Evolutionary conservation across 345 rosid species (phyloP), one percentile per base, ranked within the genome.

Genomic region (Anastatica hierochuntica): DNA sequence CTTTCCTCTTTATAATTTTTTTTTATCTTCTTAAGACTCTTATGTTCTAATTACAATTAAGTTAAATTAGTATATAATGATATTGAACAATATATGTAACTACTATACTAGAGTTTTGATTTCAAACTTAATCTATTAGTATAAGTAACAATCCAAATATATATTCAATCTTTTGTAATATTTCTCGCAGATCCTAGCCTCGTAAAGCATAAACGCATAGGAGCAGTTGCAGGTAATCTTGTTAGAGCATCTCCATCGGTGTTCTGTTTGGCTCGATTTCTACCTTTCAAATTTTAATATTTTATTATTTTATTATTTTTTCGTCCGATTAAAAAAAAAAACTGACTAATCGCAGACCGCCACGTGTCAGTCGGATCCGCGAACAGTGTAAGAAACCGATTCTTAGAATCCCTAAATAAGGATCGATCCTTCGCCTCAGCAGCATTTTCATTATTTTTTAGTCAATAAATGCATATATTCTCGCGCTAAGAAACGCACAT

Each of bases 221-320:
- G 64, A n/a, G 64, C 70, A 14, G 27, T 60, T 4, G 61, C 67
- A 31, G 72, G 72, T 66, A 57, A 36, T n/a, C n/a, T n/a, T n/a
- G n/a, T n/a, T 7, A 16, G 36, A 36, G 49, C 40, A 49, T n/a
- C n/a, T n/a, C n/a, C n/a, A n/a, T n/a, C n/a, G n/a, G n/a, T n/a
- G n/a, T n/a, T n/a, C n/a, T n/a, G n/a, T n/a, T n/a, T n/a, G n/a
- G n/a, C n/a, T n/a, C 34, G 12, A 18, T 12, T 16, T 31, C 7
- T 18, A 8, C 10, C 6, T 21, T 17, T 49, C 7, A 7, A 20
- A 33, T 44, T 13, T 35, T 24, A 11, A 9, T 19, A 2, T 34
- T 34, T 20, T n/a, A 21, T 21, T 21, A 21, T 21, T 21, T 21
- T 2, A 2, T 21, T 21, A 21, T 2, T 21, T 21, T 21, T 21